Percentiles rank a stretch among this genome's conserved stretches.
phyloP scores from a whole-genome alignment of 352 stramenopile genomes.

The Pythium grandisporangium region DNA sequence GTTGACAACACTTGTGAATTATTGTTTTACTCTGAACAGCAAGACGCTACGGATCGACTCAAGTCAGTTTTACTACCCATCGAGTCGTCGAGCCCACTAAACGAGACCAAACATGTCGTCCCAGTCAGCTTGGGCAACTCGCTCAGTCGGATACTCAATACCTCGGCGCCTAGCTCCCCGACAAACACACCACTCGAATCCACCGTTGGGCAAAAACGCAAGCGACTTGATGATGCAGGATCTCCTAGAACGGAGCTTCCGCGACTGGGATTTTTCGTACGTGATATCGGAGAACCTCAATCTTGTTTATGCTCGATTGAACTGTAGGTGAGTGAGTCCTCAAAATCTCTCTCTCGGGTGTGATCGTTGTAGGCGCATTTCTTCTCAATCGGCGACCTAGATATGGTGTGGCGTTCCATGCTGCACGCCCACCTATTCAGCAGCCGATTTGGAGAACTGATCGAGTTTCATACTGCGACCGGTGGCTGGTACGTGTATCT shows the following conservation, averaged over 20 bases:
- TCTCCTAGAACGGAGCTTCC: not conserved
- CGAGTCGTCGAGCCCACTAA: too few species aligned
- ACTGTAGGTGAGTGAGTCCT: too few species aligned
- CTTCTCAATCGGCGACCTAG: conserved; percentile 26
- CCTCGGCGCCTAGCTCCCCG: conserved; percentile 1
- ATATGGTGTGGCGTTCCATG: conserved; percentile 32
- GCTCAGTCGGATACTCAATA: conserved; percentile 10
- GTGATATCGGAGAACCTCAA: conserved; percentile 6
- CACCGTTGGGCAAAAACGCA: conserved; percentile 15
- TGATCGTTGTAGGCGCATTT: conserved; percentile 35
- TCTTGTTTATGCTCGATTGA: too few species aligned
- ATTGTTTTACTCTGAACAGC: not conserved
- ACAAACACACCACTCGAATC: not conserved
- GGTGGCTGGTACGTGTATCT: conserved; percentile 37
- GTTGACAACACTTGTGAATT: too few species aligned
- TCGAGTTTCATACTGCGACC: conserved; percentile 33
- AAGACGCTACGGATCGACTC: conserved; percentile 8
- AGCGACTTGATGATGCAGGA: conserved; percentile 10
- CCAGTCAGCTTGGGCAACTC: conserved; percentile 1
- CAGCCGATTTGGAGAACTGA: conserved; percentile 20
- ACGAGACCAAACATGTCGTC: too few species aligned
- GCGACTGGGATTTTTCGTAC: conserved; percentile 16
- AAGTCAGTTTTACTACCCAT: conserved; percentile 6
- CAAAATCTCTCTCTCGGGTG: too few species aligned
- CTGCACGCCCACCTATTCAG: conserved; percentile 30